Conservation (phyloP, 352 stramenopile genomes). For the Pythium diclinum region DNA sequence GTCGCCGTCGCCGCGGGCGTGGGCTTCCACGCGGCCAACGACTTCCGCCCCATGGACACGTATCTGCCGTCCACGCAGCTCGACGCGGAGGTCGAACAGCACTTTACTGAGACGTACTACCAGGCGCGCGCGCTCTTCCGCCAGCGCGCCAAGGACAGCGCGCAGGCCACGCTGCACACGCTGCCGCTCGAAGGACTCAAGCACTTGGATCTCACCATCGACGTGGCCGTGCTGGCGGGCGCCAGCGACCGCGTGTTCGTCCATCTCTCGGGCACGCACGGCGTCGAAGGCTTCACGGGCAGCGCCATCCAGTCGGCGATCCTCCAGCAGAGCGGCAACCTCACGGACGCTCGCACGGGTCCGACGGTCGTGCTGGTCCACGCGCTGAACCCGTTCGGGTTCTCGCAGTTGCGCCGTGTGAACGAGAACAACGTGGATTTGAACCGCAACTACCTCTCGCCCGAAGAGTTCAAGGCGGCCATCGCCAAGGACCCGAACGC, state of each 20-base stretch:
- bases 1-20: slow-evolving; percentile 11
- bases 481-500: slow-evolving; percentile 67
- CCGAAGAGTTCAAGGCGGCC: slow-evolving; percentile 45
- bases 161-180: slow-evolving; percentile 36
- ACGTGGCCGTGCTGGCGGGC: slow-evolving; percentile 58
- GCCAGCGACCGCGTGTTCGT: slow-evolving; percentile 48
- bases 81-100: slow-evolving; percentile 34
- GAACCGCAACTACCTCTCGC: slow-evolving; percentile 89
- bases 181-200: slow-evolving; percentile 43
- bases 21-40: slow-evolving; percentile 38
- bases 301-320: slow-evolving; percentile 74
- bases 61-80: slow-evolving; percentile 25
- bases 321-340: slow-evolving; percentile 31
- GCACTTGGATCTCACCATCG: slow-evolving; percentile 59
- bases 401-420: slow-evolving; percentile 78
- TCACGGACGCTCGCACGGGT: slow-evolving; percentile 6
- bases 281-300: slow-evolving; percentile 77
- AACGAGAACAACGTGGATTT: slow-evolving; percentile 96
- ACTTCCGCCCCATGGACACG: slow-evolving; percentile 48
- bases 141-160: slow-evolving; percentile 21
- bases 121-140: slow-evolving; percentile 62
- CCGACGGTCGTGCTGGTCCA: slow-evolving; percentile 91
- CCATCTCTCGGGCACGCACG: slow-evolving; percentile 81
- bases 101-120: slow-evolving; percentile 68
- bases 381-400: slow-evolving; percentile 91